These are phyloP conservation scores for Solanum arcanum DNA, from an alignment of 257 asterid genomes.

Conservation along the genomic window DNA sequence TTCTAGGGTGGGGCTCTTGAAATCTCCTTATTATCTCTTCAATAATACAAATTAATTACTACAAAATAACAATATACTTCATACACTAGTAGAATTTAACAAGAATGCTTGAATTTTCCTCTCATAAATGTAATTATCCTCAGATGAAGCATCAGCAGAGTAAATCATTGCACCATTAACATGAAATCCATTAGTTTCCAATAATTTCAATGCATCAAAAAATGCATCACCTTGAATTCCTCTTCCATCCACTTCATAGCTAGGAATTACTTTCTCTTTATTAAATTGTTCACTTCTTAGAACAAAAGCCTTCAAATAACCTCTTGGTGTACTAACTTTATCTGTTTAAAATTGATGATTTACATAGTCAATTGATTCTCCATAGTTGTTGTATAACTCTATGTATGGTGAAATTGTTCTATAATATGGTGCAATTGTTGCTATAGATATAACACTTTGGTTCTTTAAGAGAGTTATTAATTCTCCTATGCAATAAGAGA, in stretches of 20 bases:
- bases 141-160: slow-evolving; percentile 67
- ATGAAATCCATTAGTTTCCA: slow-evolving; percentile 35
- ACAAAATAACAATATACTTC: neutral
- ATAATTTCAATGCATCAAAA: slow-evolving; percentile 33
- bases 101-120: slow-evolving; percentile 39
- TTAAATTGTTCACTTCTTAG: slow-evolving; percentile 29
- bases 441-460: slow-evolving; percentile 40
- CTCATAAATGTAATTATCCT: slow-evolving; percentile 39
- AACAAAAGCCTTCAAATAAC: slow-evolving; percentile 29
- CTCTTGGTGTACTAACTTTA: slow-evolving; percentile 26
- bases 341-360: slow-evolving; percentile 68
- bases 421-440: slow-evolving; percentile 56
- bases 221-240: slow-evolving; percentile 69
- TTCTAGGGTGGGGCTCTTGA: neutral
- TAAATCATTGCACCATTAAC: slow-evolving; percentile 56
- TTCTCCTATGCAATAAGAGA: slow-evolving; percentile 63
- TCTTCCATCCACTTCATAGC: slow-evolving; percentile 69
- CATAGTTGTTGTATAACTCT: slow-evolving; percentile 24
- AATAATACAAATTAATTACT: neutral
- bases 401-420: slow-evolving; percentile 31
- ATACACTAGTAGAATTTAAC: slow-evolving; percentile 31
- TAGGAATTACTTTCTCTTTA: slow-evolving; percentile 37
- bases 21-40: neutral
- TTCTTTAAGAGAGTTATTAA: slow-evolving; percentile 40
- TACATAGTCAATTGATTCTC: slow-evolving; percentile 40